Base-by-base conservation (phyloP, 345 rosid genomes). In the Acer yangbiense region DNA sequence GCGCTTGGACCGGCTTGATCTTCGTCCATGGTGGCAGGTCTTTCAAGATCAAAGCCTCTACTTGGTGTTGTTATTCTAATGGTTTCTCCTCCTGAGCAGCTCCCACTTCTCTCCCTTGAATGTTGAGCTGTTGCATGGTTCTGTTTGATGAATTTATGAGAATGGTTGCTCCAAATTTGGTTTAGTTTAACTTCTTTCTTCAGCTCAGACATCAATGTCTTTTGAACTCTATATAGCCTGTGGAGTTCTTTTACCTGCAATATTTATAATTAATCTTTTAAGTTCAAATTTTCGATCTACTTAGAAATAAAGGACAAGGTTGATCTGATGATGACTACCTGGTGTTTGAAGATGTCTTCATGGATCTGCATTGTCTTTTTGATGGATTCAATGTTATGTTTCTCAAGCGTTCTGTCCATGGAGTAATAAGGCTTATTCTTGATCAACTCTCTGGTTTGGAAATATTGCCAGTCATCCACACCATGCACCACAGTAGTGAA, bases 211-310 rank as follows among this genome's bases (percentile, higher is more conserved):
- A 89, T 94, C 76, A 94, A 81, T 85, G 78, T 82, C 82, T 78
- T 93, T 50, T 94, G 98, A 63, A 88, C 89, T 76, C 82, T 83
- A 77, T 93, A 90, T 43, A 94, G 83, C 80, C 95, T 76, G 77
- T 94, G 98, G 57, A 94, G 92, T 84, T 94, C 98, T 68, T 85
- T 72, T 25, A 94, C 97, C 98, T 94, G 92, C 82, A 85, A 81
- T 66, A 29, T 29, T 29, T 29, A 44, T 16, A 32, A 29, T 2
- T 77, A 73, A 62, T 21, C 6, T 35, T 46, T 11, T 7, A 9
- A 1, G 23, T 48, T 48, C 18, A 12, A 50, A 25, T 69, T 35
- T 35, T 35, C 6, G 39, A 35, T 35, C 39, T 35, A 35, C 39
- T 35, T 35, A 35, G 39, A 35, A 35, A 35, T 35, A 0, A 32